Base-by-base conservation (phyloP, 2,329 filamentous ascomycete species). In the Xylariaceae sp. region DNA sequence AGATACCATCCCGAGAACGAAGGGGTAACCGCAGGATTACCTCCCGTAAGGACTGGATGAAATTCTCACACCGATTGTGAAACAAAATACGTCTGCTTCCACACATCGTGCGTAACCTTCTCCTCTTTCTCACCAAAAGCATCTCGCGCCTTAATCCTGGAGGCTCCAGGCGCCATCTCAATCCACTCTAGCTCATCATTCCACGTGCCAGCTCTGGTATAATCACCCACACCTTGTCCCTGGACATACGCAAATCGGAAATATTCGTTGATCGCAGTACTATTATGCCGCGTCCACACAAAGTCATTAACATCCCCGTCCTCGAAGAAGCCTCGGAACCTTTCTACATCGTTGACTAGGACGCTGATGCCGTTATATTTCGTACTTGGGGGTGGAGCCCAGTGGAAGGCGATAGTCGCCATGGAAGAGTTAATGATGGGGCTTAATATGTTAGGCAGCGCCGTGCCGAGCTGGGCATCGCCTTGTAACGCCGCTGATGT, bases 271-370 rank as follows among this genome's bases (percentile, higher is more conserved):
- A 55, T 41, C 7, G 45, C 43, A 4, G 75, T 56, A 5, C 62
- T 71, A 27, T 65, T 69, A 37, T 79, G 74, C 56, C 83, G 75
- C 0, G 71, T 72, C 85, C 86, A 89, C 0, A 79, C 77, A 60
- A 87, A 87, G 11, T 70, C 66, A 26, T 73, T 65, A 31, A 72
- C 71, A 40, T 76, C 74, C 41, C 73, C 76, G 47, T 84, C 79
- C 45, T 78, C 79, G 58, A 87, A 86, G 69, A 86, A 92, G 4
- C 80, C 80, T n/a, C 86, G 75, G 68, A 86, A 91, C 26, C 88
- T 76, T 71, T 95, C 89, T 0, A 95, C 89, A 62, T 95, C 89
- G 65, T 95, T 94, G 60, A 95, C 87, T 0, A 95, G 74, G 12
- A 94, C 79, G 66, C 86, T 89, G 56, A 95, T 79, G 9, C 89